phyloP scores from a whole-genome alignment of 2,329 filamentous ascomycete genomes.

The Xylariales sp. region DNA sequence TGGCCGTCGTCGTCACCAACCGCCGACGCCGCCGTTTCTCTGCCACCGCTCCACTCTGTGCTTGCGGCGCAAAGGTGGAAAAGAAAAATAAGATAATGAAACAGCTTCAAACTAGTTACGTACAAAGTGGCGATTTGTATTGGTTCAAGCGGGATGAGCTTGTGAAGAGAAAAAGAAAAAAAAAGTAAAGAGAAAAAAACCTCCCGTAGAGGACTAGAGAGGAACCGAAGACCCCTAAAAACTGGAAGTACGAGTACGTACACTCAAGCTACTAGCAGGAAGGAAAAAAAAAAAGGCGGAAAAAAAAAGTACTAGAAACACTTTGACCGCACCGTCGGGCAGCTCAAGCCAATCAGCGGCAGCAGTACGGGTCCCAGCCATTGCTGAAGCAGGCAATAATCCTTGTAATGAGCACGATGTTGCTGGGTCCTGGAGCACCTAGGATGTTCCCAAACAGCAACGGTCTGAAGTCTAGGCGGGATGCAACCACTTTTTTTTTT shows the following conservation, averaged over 20 bases:
- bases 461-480: conserved; percentile 2
- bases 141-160: too few species aligned
- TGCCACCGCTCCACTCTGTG: too few species aligned
- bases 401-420: not conserved
- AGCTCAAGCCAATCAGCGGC: conserved; percentile 3
- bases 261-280: not conserved
- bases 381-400: conserved; percentile 6
- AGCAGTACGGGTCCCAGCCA: conserved; percentile 1
- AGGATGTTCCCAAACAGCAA: not conserved
- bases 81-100: too few species aligned
- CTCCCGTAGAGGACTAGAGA: not conserved
- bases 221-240: conserved; percentile 1
- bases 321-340: conserved; percentile 6
- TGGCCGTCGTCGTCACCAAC: too few species aligned
- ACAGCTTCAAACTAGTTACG: too few species aligned
- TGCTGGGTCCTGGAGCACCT: not conserved
- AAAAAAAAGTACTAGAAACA: conserved; percentile 3
- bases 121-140: too few species aligned
- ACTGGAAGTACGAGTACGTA: not conserved
- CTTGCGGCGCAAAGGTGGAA: too few species aligned
- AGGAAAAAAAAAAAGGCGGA: conserved; percentile 2
- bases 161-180: too few species aligned
- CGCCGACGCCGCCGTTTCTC: too few species aligned
- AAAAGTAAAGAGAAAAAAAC: too few species aligned
- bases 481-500: conserved; percentile 5